phyloP scores from a whole-genome alignment of 352 stramenopile genomes.

The Phytopythium helicoides region DNA sequence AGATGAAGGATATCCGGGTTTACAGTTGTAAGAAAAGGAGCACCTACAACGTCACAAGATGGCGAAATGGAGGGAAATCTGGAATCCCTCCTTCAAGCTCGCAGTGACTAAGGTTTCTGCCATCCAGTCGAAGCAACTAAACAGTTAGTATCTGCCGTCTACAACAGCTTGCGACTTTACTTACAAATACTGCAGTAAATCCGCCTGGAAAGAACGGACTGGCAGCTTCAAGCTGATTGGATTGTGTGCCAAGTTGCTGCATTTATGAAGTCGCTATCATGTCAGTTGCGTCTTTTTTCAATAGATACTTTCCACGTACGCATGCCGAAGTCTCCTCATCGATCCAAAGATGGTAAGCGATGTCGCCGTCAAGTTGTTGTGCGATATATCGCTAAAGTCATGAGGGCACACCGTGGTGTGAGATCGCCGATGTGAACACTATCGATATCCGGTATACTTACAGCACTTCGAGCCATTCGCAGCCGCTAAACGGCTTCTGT shows the following conservation, averaged over 20 bases:
- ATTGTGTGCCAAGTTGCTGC: constrained; percentile 53
- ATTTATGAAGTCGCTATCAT: too few species aligned
- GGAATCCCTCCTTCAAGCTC: background rate
- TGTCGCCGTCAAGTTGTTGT: constrained; percentile 29
- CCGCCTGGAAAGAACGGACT: constrained; percentile 33
- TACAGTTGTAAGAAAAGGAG: too few species aligned
- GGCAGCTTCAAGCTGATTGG: constrained; percentile 31
- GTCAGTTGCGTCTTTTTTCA: too few species aligned
- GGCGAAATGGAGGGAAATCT: constrained; percentile 5
- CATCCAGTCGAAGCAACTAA: background rate
- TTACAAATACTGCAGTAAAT: constrained; percentile 52
- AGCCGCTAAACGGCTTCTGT: constrained; percentile 47
- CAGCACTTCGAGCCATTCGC: constrained; percentile 50
- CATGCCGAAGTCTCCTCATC: constrained; percentile 31
- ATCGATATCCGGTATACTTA: constrained; percentile 25
- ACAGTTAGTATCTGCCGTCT: background rate
- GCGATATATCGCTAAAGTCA: constrained; percentile 32
- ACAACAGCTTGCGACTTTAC: background rate
- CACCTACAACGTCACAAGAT: constrained; percentile 1
- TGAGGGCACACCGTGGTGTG: too few species aligned
- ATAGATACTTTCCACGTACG: too few species aligned
- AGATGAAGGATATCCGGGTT: too few species aligned
- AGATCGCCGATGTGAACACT: background rate
- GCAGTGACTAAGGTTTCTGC: constrained; percentile 5
- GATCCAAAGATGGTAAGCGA: constrained; percentile 33